Percentiles rank a stretch among this genome's conserved stretches.
Conservation (phyloP, 2,329 filamentous ascomycete genomes). For the Huntiella decipiens region DNA sequence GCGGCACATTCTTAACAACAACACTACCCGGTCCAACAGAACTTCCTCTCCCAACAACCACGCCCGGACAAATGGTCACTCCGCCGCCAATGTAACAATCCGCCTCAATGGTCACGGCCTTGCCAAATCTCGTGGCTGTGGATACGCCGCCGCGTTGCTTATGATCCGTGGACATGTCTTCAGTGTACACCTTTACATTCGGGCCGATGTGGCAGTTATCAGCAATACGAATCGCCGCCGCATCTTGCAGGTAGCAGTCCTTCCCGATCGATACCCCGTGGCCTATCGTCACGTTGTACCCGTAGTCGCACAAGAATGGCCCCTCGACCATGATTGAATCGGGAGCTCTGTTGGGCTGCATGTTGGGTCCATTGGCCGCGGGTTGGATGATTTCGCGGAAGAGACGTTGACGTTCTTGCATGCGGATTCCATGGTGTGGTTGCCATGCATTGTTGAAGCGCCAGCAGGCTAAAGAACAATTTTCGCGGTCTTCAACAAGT, state of each 20-base stretch:
- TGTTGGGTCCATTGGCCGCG: conserved; percentile 30
- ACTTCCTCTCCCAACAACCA: conserved; percentile 60
- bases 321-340: conserved; percentile 61
- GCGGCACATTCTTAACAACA: conserved; percentile 59
- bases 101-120: conserved; percentile 59
- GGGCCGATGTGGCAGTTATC: conserved; percentile 60
- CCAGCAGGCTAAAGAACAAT: conserved; percentile 65
- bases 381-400: conserved; percentile 56
- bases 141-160: conserved; percentile 54
- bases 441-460: conserved; percentile 73
- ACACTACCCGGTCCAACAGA: conserved; percentile 71
- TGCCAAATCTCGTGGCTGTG: conserved; percentile 46
- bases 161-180: conserved; percentile 52
- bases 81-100: conserved; percentile 71
- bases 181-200: conserved; percentile 71
- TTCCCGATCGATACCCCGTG: conserved; percentile 68
- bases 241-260: conserved; percentile 72
- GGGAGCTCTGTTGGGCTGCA: conserved; percentile 42
- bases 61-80: conserved; percentile 57
- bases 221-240: conserved; percentile 67
- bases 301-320: conserved; percentile 85
- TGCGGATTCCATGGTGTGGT: conserved; percentile 50
- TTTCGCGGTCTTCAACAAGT: conserved; percentile 65
- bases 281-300: conserved; percentile 81
- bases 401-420: conserved; percentile 46